Evolutionary conservation across 768 basidiomycete genomes (phyloP).

Genomic region (Tricholoma saponaceum): DNA sequence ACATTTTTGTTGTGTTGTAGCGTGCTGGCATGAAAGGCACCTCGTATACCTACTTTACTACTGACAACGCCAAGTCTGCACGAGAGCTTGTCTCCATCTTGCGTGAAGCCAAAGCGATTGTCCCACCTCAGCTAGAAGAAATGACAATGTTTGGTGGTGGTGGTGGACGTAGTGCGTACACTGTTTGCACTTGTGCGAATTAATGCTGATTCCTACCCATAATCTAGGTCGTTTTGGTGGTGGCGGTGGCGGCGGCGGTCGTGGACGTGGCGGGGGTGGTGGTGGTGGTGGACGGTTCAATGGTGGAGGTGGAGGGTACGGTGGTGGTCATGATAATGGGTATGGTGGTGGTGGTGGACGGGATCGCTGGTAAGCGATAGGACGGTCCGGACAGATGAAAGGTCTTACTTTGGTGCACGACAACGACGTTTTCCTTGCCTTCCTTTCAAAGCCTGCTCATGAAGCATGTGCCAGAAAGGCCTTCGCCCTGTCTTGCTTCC

Average conservation of each 20-base stretch:
- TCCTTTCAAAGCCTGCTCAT: not conserved
- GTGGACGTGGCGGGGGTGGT: slow-evolving; percentile 54
- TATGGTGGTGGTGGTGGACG: slow-evolving; percentile 36
- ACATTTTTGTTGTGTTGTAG: slow-evolving; percentile 31
- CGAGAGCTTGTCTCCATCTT: slow-evolving; percentile 88
- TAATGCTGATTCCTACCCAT: slow-evolving; percentile 7
- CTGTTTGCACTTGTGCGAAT: not conserved
- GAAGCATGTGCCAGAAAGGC: not conserved
- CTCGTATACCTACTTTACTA: slow-evolving; percentile 95
- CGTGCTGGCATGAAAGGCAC: slow-evolving; percentile 90
- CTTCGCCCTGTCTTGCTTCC: not conserved
- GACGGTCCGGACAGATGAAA: not conserved
- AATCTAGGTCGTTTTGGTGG: slow-evolving; percentile 63
- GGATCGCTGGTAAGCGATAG: slow-evolving; percentile 23
- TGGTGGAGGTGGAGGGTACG: slow-evolving; percentile 40
- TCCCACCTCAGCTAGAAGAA: slow-evolving; percentile 90
- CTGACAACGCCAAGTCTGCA: slow-evolving; percentile 92
- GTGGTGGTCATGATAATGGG: slow-evolving; percentile 40
- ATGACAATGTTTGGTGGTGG: slow-evolving; percentile 88
- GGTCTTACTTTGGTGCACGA: too few relatives aligned
- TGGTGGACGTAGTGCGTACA: slow-evolving; percentile 59
- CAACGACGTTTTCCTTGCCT: not conserved
- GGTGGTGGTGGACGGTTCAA: slow-evolving; percentile 37
- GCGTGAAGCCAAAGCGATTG: slow-evolving; percentile 77
- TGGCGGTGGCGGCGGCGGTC: slow-evolving; percentile 34